Evolutionary conservation across 2,329 filamentous ascomycete species (phyloP).

Genomic region (Diaporthe ampelina): DNA sequence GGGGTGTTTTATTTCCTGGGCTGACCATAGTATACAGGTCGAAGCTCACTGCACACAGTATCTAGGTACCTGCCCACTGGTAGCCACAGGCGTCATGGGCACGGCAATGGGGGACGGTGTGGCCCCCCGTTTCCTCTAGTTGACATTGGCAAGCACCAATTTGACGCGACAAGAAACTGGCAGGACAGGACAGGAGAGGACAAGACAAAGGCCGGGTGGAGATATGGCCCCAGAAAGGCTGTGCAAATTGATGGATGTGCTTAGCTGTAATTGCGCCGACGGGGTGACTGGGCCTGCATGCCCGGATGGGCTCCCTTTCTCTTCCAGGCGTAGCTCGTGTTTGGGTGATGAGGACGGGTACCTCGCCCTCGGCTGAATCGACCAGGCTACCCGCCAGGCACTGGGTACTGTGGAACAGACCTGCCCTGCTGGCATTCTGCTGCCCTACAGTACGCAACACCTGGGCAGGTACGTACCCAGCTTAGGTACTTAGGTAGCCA

Average conservation of each 20-base stretch:
- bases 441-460: not conserved
- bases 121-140: not conserved
- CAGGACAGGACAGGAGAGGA: constrained; percentile 6
- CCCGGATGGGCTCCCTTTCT: constrained; percentile 17
- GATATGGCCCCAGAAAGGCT: constrained; percentile 24
- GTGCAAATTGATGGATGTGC: constrained; percentile 31
- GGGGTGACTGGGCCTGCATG: constrained; percentile 29
- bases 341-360: constrained; percentile 21
- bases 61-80: not conserved
- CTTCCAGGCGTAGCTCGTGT: constrained; percentile 31
- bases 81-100: not conserved
- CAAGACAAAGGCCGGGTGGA: constrained; percentile 23
- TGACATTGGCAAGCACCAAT: constrained; percentile 13
- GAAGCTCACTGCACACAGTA: no score
- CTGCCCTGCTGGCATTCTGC: not conserved
- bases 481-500: not conserved
- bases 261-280: constrained; percentile 29
- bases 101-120: not conserved
- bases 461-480: no score
- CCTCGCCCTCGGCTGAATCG: constrained; percentile 9
- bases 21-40: no score
- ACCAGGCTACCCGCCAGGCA: constrained; percentile 1
- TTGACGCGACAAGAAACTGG: constrained; percentile 24
- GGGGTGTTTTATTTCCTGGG: no score
- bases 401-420: not conserved